These are phyloP conservation scores for Neurospora pannonica DNA, from an alignment of 495 filamentous ascomycete species.

Conservation along the genomic window DNA sequence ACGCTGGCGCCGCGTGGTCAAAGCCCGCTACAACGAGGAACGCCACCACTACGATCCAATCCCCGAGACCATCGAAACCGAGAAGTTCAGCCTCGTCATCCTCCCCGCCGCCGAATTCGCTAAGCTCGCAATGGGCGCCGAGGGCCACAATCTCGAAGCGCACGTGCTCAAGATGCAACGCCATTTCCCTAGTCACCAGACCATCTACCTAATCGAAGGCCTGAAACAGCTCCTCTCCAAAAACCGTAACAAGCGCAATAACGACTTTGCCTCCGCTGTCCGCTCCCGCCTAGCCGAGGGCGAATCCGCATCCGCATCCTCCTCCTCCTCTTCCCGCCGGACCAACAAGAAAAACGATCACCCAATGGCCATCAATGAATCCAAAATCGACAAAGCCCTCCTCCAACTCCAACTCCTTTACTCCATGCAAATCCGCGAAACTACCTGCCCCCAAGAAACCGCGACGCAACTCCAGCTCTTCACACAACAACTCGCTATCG, in stretches of 20 bases:
- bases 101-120: conserved; percentile 61
- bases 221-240: conserved; percentile 58
- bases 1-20: conserved; percentile 66
- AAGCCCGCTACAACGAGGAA: conserved; percentile 50
- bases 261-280: conserved; percentile 57
- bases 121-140: conserved; percentile 42
- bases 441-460: conserved; percentile 49
- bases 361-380: conserved; percentile 54
- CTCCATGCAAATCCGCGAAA: conserved; percentile 62
- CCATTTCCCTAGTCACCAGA: conserved; percentile 41
- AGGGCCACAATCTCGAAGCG: conserved; percentile 43
- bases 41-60: conserved; percentile 60
- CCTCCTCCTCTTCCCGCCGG: conserved; percentile 8
- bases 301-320: conserved; percentile 2
- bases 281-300: conserved; percentile 39
- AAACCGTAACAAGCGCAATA: conserved; percentile 57
- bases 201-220: conserved; percentile 74
- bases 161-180: conserved; percentile 50
- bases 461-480: conserved; percentile 72
- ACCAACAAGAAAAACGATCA: conserved; percentile 35
- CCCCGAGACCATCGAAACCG: conserved; percentile 44
- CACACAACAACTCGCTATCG: conserved; percentile 70
- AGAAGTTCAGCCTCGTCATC: conserved; percentile 59
- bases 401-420: conserved; percentile 63
- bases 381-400: conserved; percentile 64